Conservation (phyloP, 345 rosid genomes). For the Bruguiera sexangula region DNA sequence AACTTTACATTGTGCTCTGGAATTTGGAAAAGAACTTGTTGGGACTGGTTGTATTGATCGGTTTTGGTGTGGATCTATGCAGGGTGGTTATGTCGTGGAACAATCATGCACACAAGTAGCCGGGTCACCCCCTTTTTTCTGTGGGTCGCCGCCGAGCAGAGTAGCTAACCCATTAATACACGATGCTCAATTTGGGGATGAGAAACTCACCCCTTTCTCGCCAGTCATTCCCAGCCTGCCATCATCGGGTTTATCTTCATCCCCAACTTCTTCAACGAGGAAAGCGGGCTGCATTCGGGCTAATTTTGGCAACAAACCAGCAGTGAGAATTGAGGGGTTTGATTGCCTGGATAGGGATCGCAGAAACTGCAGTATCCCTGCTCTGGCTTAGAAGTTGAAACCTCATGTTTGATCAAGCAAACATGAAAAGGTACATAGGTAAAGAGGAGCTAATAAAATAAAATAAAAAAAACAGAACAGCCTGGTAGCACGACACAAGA, state of each 20-base stretch:
- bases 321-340: constrained; percentile 82
- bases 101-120: constrained; percentile 49
- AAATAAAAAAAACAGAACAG: not conserved
- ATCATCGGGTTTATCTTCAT: constrained; percentile 21
- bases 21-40: not conserved
- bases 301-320: constrained; percentile 80
- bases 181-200: constrained; percentile 70
- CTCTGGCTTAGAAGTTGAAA: constrained; percentile 51
- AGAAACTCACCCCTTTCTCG: constrained; percentile 42
- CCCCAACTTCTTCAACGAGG: constrained; percentile 60
- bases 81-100: constrained; percentile 63
- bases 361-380: constrained; percentile 66
- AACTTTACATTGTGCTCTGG: not conserved
- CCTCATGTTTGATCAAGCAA: not conserved
- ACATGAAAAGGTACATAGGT: constrained; percentile 26
- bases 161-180: constrained; percentile 96
- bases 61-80: constrained; percentile 12
- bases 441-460: not conserved
- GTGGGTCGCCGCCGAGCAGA: constrained; percentile 99
- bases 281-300: constrained; percentile 64
- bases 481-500: constrained; percentile 13
- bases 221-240: constrained; percentile 34
- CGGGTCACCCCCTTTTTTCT: constrained; percentile 79
- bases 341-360: constrained; percentile 91
- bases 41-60: not conserved